Evolutionary conservation across 2,329 filamentous ascomycete genomes (phyloP), one percentile per base, ranked within the genome.

Genomic region (Colletotrichum gloeosporioides): DNA sequence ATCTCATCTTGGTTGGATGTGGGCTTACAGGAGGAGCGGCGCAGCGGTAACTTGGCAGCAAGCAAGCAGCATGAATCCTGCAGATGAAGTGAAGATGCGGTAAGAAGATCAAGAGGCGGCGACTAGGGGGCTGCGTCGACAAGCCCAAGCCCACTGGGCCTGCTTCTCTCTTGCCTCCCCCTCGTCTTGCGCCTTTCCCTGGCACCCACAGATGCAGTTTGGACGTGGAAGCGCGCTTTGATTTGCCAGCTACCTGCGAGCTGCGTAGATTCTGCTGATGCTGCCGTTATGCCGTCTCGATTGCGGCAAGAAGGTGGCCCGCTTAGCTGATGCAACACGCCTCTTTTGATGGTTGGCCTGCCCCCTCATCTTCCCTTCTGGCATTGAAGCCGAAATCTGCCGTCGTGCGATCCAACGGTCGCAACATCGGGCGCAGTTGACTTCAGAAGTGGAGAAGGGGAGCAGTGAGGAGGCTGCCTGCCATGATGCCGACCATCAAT

Each of bases 31-130:
- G 16, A 63, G 53, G 29, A 67, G 59, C 29, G 63, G 69, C 68
- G 62, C n/a, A 63, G 32, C 27, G 32, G 34, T 29, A 49, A 61
- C 69, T 72, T 75, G 73, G 39, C 64, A 73, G 63, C 31, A 72
- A 62, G 32, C 63, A 73, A 68, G 64, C 36, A 34, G 69, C 69
- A 76, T 67, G 31, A 76, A 73, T 76, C 63, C 73, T 73, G 73
- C 73, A 73, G 57, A 59, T 69, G 62, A 66, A 55, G 73, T 67
- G 57, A 73, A 76, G 73, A 76, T 76, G 73, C 73, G 73, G 73
- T 69, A 76, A 64, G 73, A 53, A 73, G 64, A 73, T 76, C 73
- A 73, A 75, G 69, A 76, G 57, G 36, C 69, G 73, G 31, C 53
- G 39, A 66, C 73, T 57, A 55, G 73, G 69, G 39, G 73, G 64